These are phyloP conservation scores for Saxispiralis lemnorum DNA, from an alignment of 495 filamentous ascomycete genomes.

Conservation along the genomic window DNA sequence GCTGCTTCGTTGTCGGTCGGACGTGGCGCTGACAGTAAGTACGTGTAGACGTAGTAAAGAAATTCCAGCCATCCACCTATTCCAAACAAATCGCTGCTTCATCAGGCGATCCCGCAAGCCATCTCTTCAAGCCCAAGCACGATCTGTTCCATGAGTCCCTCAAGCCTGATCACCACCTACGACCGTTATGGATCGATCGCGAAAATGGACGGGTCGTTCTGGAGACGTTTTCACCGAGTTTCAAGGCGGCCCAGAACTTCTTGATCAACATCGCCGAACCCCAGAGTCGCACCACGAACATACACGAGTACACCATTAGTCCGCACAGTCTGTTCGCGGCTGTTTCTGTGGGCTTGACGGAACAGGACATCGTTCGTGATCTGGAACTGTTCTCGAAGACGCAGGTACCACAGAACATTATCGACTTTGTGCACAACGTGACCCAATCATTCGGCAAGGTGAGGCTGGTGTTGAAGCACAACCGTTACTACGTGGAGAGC, in stretches of 20 bases:
- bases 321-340: constrained; percentile 87
- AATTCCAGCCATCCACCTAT: constrained; percentile 14
- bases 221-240: constrained; percentile 83
- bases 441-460: constrained; percentile 89
- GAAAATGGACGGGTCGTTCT: constrained; percentile 68
- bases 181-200: constrained; percentile 86
- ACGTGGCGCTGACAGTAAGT: background rate
- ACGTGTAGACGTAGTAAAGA: constrained; percentile 8
- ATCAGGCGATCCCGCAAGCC: constrained; percentile 24
- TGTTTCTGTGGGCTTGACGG: constrained; percentile 73
- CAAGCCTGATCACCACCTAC: constrained; percentile 73
- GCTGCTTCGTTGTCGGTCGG: background rate
- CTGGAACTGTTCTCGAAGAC: constrained; percentile 80
- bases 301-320: constrained; percentile 88
- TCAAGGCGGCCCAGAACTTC: constrained; percentile 78
- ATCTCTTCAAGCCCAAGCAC: constrained; percentile 39
- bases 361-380: constrained; percentile 75
- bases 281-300: constrained; percentile 62
- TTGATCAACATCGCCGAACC: constrained; percentile 92
- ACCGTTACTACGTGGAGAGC: constrained; percentile 84
- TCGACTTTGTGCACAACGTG: constrained; percentile 60
- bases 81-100: background rate
- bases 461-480: constrained; percentile 85
- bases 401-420: constrained; percentile 58
- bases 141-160: constrained; percentile 68